A percentile compares a stretch with the other conserved stretches of the same genome.
phyloP scores from a whole-genome alignment of 2,329 filamentous ascomycete genomes.

The Calonectria hongkongensis region DNA sequence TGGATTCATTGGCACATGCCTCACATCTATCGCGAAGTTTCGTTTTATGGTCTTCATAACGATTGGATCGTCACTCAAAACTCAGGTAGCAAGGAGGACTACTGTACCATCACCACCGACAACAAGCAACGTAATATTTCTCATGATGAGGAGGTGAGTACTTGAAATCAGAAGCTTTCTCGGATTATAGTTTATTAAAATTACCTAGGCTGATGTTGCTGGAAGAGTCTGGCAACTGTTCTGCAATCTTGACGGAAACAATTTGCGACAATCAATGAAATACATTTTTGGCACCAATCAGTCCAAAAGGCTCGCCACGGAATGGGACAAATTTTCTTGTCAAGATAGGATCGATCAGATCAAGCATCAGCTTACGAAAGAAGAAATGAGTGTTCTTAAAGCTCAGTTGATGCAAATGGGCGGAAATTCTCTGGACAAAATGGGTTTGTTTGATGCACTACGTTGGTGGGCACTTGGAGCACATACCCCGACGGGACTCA shows the following conservation, averaged over 20 bases:
- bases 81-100: constrained; percentile 22
- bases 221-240: constrained; percentile 28
- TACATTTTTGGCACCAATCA: constrained; percentile 43
- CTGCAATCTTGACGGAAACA: constrained; percentile 48
- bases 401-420: constrained; percentile 29
- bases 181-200: not conserved
- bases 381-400: constrained; percentile 21
- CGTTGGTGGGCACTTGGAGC: constrained; percentile 32
- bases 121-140: constrained; percentile 22
- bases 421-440: constrained; percentile 15
- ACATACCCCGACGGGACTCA: constrained; percentile 14
- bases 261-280: constrained; percentile 27
- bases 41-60: constrained; percentile 62
- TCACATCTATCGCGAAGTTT: constrained; percentile 64
- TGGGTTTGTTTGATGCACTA: constrained; percentile 26
- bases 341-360: constrained; percentile 55
- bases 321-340: constrained; percentile 52
- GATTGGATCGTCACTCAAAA: constrained; percentile 39
- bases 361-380: constrained; percentile 50
- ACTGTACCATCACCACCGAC: constrained; percentile 27
- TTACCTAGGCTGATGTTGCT: not conserved
- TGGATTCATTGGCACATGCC: constrained; percentile 64
- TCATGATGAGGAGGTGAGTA: constrained; percentile 34
- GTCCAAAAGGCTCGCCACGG: constrained; percentile 48
- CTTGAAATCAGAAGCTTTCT: not conserved